Percentiles rank a stretch among this genome's conserved stretches.
Conservation (phyloP, 2,329 filamentous ascomycete genomes). For the Triangularia setosa region DNA sequence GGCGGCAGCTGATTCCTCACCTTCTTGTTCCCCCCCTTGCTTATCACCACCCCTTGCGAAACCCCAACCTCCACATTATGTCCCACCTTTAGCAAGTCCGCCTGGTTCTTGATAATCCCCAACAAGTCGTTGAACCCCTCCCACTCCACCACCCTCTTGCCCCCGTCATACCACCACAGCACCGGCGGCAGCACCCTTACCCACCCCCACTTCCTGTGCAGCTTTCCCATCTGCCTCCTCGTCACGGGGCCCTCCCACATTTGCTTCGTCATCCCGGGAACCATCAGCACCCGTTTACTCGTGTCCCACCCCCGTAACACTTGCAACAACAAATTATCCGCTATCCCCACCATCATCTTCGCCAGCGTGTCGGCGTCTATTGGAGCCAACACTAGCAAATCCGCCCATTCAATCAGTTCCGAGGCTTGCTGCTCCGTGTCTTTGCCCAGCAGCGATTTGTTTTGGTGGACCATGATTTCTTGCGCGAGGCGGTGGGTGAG, state of each 20-base stretch:
- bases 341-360: constrained; percentile 81
- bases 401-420: constrained; percentile 81
- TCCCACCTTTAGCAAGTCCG: constrained; percentile 69
- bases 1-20: constrained; percentile 60
- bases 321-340: constrained; percentile 75
- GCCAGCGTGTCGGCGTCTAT: constrained; percentile 81
- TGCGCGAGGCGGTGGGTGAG: constrained; percentile 60
- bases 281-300: constrained; percentile 76
- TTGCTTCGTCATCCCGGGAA: constrained; percentile 82
- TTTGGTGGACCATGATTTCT: constrained; percentile 58
- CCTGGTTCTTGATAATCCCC: constrained; percentile 71
- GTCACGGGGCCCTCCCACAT: constrained; percentile 92
- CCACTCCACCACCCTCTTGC: constrained; percentile 56
- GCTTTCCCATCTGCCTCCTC: constrained; percentile 79
- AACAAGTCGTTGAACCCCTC: constrained; percentile 67
- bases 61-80: constrained; percentile 61
- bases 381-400: constrained; percentile 78
- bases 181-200: constrained; percentile 76
- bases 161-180: constrained; percentile 69
- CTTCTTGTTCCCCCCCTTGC: constrained; percentile 23
- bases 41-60: constrained; percentile 28
- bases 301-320: constrained; percentile 83
- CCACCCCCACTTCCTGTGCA: constrained; percentile 82
- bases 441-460: constrained; percentile 40
- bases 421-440: constrained; percentile 54